Evolutionary conservation across 306 rosid species (phyloP).

Genomic region (Cicer yamashitae): DNA sequence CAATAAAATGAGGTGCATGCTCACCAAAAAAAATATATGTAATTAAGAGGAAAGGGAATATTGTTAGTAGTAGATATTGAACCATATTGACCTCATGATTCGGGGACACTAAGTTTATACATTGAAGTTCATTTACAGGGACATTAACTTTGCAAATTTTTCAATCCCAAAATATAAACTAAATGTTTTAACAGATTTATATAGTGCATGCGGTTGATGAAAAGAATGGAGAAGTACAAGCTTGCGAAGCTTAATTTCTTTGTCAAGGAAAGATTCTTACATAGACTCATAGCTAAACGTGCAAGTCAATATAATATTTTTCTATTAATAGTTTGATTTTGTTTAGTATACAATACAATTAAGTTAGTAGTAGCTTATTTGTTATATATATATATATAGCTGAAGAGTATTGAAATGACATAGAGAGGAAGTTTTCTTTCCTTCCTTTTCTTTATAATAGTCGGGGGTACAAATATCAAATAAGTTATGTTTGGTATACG

Average conservation of each 20-base stretch:
- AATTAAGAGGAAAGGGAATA: no score
- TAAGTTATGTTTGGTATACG: no score
- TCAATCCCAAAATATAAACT: not conserved
- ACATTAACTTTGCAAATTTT: no score
- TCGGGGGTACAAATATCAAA: not conserved
- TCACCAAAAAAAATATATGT: no score
- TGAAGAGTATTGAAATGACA: not conserved
- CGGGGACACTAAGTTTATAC: no score
- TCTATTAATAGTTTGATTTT: not conserved
- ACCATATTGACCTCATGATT: no score
- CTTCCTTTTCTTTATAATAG: no score
- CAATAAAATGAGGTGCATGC: no score
- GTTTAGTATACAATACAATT: not conserved
- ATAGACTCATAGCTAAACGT: not conserved
- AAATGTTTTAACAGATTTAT: not conserved
- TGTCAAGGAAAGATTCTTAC: not conserved
- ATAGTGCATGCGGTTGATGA: slow-evolving; percentile 23
- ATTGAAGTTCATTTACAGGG: no score
- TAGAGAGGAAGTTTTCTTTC: not conserved
- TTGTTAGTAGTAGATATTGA: no score
- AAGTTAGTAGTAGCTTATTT: not conserved
- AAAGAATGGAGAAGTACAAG: not conserved
- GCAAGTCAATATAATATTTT: not conserved
- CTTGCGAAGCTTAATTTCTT: slow-evolving; percentile 27
- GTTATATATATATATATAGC: not conserved